Conservation (phyloP, 495 filamentous ascomycete species). For the Xylaria longipes region DNA sequence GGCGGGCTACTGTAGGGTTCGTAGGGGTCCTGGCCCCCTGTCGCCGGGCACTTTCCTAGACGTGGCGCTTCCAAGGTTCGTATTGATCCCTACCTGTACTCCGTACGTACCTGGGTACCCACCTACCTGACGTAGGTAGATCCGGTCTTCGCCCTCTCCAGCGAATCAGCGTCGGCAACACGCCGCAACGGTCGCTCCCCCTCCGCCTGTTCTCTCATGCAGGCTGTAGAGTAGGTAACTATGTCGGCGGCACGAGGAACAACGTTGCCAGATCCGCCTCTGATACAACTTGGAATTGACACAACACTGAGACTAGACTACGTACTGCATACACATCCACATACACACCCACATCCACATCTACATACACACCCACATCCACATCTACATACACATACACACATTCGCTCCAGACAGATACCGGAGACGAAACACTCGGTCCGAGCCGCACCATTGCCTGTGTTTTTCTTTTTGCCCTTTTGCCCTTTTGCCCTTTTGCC, state of each 20-base stretch:
- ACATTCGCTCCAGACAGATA: background rate
- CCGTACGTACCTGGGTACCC: background rate
- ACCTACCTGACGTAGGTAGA: background rate
- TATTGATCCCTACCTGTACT: background rate
- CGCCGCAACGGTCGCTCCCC: conserved; percentile 8
- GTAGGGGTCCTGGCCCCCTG: background rate
- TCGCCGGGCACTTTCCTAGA: background rate
- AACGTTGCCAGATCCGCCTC: background rate
- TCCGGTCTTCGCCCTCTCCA: background rate
- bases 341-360: background rate
- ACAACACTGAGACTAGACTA: background rate
- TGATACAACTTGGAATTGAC: background rate
- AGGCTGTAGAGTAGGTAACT: background rate
- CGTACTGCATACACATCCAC: background rate
- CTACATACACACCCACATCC: background rate
- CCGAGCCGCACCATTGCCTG: conserved; percentile 7
- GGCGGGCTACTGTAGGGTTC: background rate
- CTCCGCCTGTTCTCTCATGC: conserved; percentile 1
- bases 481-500: background rate
- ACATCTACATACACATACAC: background rate
- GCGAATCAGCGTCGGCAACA: conserved; percentile 10
- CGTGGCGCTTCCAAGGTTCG: conserved; percentile 24
- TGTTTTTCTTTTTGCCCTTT: conserved; percentile 11
- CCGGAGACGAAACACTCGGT: background rate
- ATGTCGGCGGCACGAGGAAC: background rate